Evolutionary conservation across 2,329 filamentous ascomycete species (phyloP), one percentile per base, ranked within the genome.

Genomic region (Amphichorda felina): DNA sequence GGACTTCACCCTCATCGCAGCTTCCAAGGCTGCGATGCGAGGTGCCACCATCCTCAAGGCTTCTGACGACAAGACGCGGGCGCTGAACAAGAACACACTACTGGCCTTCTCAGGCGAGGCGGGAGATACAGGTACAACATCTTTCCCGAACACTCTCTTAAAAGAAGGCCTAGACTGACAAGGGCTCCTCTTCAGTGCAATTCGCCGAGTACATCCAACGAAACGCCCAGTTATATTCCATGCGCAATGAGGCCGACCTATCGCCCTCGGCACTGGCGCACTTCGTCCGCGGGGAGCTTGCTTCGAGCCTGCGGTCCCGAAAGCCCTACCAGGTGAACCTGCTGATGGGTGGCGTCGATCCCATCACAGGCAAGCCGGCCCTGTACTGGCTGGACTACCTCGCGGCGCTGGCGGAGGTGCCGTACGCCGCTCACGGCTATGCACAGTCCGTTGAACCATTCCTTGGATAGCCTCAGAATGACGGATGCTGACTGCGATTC

Each of bases 171-270:
- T n/a, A 14, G 16, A n/a, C 16, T 28, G 18, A 38, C 21, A 10
- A 18, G 5, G 13, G 14, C 29, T 22, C 13, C 8, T 6, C 13
- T 14, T 7, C 56, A 94, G 88, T 96, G 43, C 89, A 98, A 79
- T 98, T 98, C 60, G 85, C 93, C 59, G 91, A 98, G 67, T 98
- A 89, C 67, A 93, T 98, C 60, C 88, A 96, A 75, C 88, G 89
- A 57, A 98, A 98, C 62, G 80, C 91, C 44, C 86, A 94, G 64
- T 82, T 98, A 55, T 98, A 98, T 68, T 87, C 84, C 47, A 98
- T 96, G 88, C 86, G 93, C 55, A 96, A 96, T 60, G 83, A 87
- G 61, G 82, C 82, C 55, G 86, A 95, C 53, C 77, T 98, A 41
- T 86, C 85, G 30, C 89, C 91, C 8, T 79, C 81, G 25, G 91